Conservation (phyloP, 1,284 basidiomycete genomes). For the Naganishia liquefaciens region DNA sequence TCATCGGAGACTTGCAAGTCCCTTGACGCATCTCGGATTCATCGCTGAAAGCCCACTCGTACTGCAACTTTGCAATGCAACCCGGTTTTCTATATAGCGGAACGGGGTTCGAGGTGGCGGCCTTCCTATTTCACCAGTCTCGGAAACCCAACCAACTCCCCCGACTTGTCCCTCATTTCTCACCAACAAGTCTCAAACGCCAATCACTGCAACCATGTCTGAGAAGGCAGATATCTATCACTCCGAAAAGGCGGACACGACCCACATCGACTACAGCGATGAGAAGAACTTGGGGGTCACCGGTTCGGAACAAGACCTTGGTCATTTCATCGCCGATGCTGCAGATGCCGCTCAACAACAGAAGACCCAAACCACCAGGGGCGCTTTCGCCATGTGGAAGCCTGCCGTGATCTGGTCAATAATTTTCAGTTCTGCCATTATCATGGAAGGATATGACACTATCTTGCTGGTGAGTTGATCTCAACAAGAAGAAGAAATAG, state of each 20-base stretch:
- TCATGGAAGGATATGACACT: slow-evolving; percentile 55
- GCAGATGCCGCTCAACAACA: slow-evolving; percentile 32
- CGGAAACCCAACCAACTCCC: too few species aligned
- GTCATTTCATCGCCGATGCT: slow-evolving; percentile 36
- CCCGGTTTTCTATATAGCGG: too few species aligned
- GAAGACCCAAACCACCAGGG: slow-evolving; percentile 35
- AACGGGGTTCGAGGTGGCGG: too few species aligned
- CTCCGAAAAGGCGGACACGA: slow-evolving; percentile 7
- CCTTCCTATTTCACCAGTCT: too few species aligned
- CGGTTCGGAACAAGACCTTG: slow-evolving; percentile 28
- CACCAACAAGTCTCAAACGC: too few species aligned
- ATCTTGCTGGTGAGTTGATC: slow-evolving; percentile 48
- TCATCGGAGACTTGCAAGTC: not conserved
- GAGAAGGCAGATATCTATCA: slow-evolving; percentile 18
- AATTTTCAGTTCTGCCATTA: slow-evolving; percentile 43
- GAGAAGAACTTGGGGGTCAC: slow-evolving; percentile 14
- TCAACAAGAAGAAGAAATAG: slow-evolving; percentile 37
- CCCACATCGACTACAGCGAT: slow-evolving; percentile 15
- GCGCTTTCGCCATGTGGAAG: slow-evolving; percentile 36
- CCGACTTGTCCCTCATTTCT: not conserved
- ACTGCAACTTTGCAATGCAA: too few species aligned
- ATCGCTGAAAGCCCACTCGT: too few species aligned
- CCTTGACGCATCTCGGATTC: not conserved
- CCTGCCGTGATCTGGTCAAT: slow-evolving; percentile 38
- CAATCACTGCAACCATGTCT: not conserved